These are phyloP conservation scores for Cryptococcus wingfieldii DNA, from an alignment of 1,284 basidiomycete species.

Conservation along the genomic window DNA sequence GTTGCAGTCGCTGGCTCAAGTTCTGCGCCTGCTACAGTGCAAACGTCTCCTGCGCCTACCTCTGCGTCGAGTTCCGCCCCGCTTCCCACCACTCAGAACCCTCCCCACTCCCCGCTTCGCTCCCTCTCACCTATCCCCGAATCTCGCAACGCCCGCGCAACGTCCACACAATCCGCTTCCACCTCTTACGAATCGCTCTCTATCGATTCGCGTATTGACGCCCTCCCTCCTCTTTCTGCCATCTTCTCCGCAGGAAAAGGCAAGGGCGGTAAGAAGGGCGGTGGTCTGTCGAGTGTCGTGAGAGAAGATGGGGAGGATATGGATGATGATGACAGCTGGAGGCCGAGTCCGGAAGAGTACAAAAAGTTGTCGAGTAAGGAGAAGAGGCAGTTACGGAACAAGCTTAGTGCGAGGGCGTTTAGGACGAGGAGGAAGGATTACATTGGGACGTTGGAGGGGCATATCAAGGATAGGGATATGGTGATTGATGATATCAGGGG, in stretches of 20 bases:
- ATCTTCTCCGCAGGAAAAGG: conserved; percentile 48
- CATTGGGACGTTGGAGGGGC: conserved; percentile 85
- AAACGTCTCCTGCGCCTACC: not conserved
- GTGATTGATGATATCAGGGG: conserved; percentile 82
- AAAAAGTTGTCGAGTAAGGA: conserved; percentile 93
- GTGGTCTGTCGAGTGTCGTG: conserved; percentile 49
- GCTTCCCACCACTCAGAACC: conserved; percentile 1
- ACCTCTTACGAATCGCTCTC: conserved; percentile 12
- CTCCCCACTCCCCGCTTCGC: conserved; percentile 16
- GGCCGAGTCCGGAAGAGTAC: conserved; percentile 74
- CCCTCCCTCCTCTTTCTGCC: conserved; percentile 39
- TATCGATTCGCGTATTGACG: conserved; percentile 36
- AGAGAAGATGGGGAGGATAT: conserved; percentile 46
- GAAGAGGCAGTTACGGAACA: conserved; percentile 92
- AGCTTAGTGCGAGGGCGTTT: conserved; percentile 94
- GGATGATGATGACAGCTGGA: conserved; percentile 49
- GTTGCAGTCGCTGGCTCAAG: not conserved
- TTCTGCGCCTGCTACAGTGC: conserved; percentile 1
- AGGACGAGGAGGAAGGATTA: conserved; percentile 92
- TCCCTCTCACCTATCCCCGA: conserved; percentile 26
- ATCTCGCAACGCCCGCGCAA: not conserved
- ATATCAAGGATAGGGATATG: conserved; percentile 86
- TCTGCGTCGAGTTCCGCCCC: not conserved
- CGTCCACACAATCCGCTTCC: conserved; percentile 13
- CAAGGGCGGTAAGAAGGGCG: conserved; percentile 50